Conservation (phyloP, 805 yeast genomes). For the Yamadazyma endophytica region DNA sequence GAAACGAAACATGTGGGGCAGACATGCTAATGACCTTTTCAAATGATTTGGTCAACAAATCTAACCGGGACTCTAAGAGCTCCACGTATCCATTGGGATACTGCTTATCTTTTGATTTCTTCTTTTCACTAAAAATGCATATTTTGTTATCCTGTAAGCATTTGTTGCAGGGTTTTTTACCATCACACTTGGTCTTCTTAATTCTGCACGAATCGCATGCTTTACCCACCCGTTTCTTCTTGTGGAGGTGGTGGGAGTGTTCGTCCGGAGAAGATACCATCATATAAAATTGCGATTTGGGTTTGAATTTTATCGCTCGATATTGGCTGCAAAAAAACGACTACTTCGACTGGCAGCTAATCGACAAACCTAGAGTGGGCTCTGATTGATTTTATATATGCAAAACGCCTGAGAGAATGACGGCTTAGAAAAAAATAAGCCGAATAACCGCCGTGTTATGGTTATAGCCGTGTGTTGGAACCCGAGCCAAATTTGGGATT, state of each 20-base stretch:
- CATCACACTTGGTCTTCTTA: constrained; percentile 63
- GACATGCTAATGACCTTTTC: constrained; percentile 35
- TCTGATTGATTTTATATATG: too few species aligned
- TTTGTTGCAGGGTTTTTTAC: constrained; percentile 55
- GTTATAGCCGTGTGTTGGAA: too few species aligned
- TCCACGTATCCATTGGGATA: constrained; percentile 63
- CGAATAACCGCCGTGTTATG: too few species aligned
- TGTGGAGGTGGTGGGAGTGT: constrained; percentile 10
- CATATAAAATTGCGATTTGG: too few species aligned
- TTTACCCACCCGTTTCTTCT: constrained; percentile 56
- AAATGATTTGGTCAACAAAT: constrained; percentile 47
- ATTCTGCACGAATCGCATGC: constrained; percentile 63
- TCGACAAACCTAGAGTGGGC: too few species aligned
- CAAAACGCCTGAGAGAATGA: too few species aligned
- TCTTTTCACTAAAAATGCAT: constrained; percentile 56
- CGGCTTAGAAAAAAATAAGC: too few species aligned
- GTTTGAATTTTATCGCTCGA: too few species aligned
- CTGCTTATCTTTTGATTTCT: constrained; percentile 48
- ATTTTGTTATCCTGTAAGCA: constrained; percentile 54
- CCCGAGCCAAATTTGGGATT: too few species aligned
- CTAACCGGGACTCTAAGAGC: constrained; percentile 54
- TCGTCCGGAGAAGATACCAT: constrained; percentile 13
- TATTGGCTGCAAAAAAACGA: too few species aligned
- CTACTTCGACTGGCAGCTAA: too few species aligned
- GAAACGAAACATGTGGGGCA: constrained; percentile 22